phyloP scores from a whole-genome alignment of 2,329 filamentous ascomycete genomes.

The Raffaelea arxii region DNA sequence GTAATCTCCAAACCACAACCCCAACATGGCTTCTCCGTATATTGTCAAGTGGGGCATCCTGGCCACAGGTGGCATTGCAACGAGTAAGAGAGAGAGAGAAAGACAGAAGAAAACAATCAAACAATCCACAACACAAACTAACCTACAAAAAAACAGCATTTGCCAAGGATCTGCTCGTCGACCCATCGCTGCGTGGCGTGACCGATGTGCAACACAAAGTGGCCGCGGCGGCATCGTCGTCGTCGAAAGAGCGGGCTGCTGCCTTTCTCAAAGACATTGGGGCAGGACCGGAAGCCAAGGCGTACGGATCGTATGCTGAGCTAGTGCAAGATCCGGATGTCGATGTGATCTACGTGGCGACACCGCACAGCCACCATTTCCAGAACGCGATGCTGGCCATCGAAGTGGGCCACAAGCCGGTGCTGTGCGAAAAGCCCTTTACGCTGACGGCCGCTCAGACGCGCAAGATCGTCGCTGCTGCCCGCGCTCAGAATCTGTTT shows the following conservation, averaged over 20 bases:
- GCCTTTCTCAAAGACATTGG: constrained; percentile 64
- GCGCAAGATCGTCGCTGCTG: constrained; percentile 60
- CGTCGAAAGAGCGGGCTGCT: constrained; percentile 57
- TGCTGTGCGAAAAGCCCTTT: constrained; percentile 85
- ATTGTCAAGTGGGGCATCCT: constrained; percentile 51
- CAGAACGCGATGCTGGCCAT: constrained; percentile 82
- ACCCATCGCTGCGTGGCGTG: constrained; percentile 60
- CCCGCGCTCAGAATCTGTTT: constrained; percentile 62
- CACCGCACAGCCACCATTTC: constrained; percentile 87
- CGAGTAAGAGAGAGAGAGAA: constrained; percentile 26
- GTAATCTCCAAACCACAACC: constrained; percentile 11
- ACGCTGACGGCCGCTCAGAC: constrained; percentile 75
- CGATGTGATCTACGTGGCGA: constrained; percentile 82
- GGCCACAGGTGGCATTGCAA: constrained; percentile 50
- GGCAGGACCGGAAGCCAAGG: constrained; percentile 52
- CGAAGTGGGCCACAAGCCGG: constrained; percentile 67
- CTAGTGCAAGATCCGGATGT: constrained; percentile 69
- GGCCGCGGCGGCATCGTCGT: constrained; percentile 71
- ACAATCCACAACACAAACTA: neutral
- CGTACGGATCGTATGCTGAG: constrained; percentile 75
- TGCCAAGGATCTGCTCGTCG: constrained; percentile 66
- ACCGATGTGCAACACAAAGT: constrained; percentile 67
- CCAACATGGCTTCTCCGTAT: constrained; percentile 23
- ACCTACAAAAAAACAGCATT: constrained; percentile 36
- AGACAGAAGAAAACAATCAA: neutral